Conservation (phyloP, 139 green algal genomes). For the Closterium sp. region DNA sequence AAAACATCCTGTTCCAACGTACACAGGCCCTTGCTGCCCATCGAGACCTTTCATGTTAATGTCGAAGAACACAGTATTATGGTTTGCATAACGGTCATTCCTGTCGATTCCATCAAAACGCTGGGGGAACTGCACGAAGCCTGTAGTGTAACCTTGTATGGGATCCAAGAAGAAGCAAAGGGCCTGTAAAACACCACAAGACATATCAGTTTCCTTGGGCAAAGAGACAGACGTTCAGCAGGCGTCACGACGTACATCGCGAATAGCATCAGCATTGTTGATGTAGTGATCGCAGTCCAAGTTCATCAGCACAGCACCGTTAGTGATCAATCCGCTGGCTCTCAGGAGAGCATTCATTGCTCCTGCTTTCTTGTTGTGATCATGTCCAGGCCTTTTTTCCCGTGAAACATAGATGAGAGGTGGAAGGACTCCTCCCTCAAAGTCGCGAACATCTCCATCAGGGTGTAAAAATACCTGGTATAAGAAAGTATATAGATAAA, state of each 20-base stretch:
- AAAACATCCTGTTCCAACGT: conserved; percentile 53
- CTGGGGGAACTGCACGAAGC: conserved; percentile 51
- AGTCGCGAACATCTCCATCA: conserved; percentile 35
- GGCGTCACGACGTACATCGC: conserved; percentile 11
- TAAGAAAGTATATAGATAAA: too few species aligned
- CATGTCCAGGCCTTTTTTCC: conserved; percentile 41
- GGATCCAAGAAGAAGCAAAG: conserved; percentile 52
- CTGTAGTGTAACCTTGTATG: conserved; percentile 29
- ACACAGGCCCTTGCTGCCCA: conserved; percentile 46
- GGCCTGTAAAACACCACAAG: conserved; percentile 12
- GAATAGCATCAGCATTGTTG: conserved; percentile 47
- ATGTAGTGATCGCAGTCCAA: conserved; percentile 54
- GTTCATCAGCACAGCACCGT: conserved; percentile 46
- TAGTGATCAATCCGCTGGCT: conserved; percentile 44
- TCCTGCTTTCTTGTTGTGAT: conserved; percentile 55
- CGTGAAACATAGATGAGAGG: conserved; percentile 49
- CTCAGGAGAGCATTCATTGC: conserved; percentile 50
- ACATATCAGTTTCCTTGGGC: too few species aligned
- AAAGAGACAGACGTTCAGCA: too few species aligned
- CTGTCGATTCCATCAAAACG: conserved; percentile 50
- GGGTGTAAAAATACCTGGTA: conserved; percentile 50
- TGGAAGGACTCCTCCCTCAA: conserved; percentile 29
- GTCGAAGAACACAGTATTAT: conserved; percentile 54
- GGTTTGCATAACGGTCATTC: conserved; percentile 50
- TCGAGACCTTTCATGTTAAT: conserved; percentile 52